Percentiles rank a stretch among this genome's conserved stretches.
Conservation (phyloP, 148 eudicot genomes). For the Rhododendron molle region DNA sequence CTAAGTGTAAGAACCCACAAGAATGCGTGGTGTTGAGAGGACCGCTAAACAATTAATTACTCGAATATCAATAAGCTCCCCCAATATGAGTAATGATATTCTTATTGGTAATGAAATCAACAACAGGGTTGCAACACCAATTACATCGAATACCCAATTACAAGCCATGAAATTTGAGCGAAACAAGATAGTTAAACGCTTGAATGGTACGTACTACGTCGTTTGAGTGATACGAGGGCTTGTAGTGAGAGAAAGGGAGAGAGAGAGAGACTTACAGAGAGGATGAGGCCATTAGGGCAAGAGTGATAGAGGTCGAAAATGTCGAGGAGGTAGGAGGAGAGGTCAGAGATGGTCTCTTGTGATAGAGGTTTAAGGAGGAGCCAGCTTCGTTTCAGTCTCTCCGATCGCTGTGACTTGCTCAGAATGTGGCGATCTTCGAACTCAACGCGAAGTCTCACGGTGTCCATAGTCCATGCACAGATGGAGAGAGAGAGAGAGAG, state of each 20-base stretch:
- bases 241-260: background rate
- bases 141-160: background rate
- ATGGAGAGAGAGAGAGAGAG: constrained; percentile 8
- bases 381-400: constrained; percentile 61
- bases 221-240: constrained; percentile 6
- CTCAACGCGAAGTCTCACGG: constrained; percentile 45
- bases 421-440: constrained; percentile 51
- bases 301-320: constrained; percentile 52
- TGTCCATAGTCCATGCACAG: constrained; percentile 27
- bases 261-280: constrained; percentile 42
- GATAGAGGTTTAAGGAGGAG: constrained; percentile 49
- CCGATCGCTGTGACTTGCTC: constrained; percentile 47
- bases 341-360: constrained; percentile 43
- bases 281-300: constrained; percentile 77
- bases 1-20: no score
- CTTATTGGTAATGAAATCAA: background rate
- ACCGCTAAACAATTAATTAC: background rate
- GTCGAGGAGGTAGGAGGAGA: constrained; percentile 42
- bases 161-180: background rate
- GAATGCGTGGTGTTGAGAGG: no score
- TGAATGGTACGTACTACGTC: background rate
- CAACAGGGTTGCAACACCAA: background rate
- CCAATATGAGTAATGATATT: background rate
- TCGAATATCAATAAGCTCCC: background rate
- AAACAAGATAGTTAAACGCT: background rate